Evolutionary conservation across 768 basidiomycete species (phyloP), one percentile per base, ranked within the genome.

Genomic region (Clitopilus passeckerianus): DNA sequence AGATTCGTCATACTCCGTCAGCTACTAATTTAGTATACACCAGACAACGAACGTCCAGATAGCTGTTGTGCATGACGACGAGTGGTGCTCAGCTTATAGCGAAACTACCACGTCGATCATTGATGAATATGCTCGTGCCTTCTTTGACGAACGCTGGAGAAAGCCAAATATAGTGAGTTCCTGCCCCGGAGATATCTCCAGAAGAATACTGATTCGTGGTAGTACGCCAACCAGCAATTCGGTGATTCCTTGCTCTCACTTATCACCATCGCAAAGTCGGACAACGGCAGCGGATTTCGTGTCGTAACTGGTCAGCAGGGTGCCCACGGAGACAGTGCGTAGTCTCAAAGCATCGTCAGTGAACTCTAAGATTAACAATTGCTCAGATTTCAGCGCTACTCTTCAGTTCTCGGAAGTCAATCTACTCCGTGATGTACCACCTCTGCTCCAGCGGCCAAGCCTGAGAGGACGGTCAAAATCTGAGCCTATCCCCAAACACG

Each of bases 1-100:
- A 33, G 9, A n/a, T n/a, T 55, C 54, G 4, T 34, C 30, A 12
- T 34, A 1, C 10, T 9, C 14, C 14, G 5, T 10, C 6, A 34
- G 30, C 22, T 10, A 23, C 22, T 50, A n/a, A 24, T 6, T 10
- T n/a, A 27, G 34, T 12, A 55, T 55, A 6, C 16, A 5, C 10
- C 54, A 62, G 61, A 62, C 59, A 7, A 59, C 52, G 2, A 43
- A 52, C 22, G 58, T 59, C 10, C 50, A 59, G 20, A 54, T 62
- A 14, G 61, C 56, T 6, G 61, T 54, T 23, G 59, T 62, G 22
- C 61, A 62, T 20, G 59, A 62, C 24, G 56, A 62, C 22, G 58
- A 57, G 1, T 62, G 61, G 61, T 62, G 61, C 20, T 60, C 58
- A 15, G 24, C 44, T 6, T 56, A 59, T 34, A 59, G 58, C 57